Conservation (phyloP, 169 alveolate species). For the Eimeria falciformis region DNA sequence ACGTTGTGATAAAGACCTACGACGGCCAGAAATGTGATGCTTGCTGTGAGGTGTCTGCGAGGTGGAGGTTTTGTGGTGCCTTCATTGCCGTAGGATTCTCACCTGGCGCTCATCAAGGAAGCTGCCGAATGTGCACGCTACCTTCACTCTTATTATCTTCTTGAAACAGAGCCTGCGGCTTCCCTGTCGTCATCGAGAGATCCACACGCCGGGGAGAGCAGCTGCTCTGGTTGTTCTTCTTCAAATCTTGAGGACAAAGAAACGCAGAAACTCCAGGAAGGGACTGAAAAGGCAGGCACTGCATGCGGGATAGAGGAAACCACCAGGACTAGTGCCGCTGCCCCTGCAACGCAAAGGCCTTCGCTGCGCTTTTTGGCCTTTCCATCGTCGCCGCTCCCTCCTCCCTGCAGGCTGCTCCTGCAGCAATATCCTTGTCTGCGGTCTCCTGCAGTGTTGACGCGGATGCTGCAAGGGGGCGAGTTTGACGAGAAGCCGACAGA, state of each 20-base stretch:
- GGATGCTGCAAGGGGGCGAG: constrained; percentile 61
- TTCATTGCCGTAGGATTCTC: constrained; percentile 32
- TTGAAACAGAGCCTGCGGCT: constrained; percentile 44
- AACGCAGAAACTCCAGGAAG: neutral
- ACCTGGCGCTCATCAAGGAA: constrained; percentile 32
- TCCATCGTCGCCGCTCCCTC: constrained; percentile 22
- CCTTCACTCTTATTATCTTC: constrained; percentile 69
- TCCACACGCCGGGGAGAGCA: neutral
- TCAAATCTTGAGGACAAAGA: neutral
- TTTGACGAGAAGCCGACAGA: neutral
- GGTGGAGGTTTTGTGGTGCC: neutral
- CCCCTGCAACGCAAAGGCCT: neutral
- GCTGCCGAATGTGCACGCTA: constrained; percentile 41
- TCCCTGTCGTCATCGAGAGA: neutral
- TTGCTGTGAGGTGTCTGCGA: no score
- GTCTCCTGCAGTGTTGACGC: constrained; percentile 49
- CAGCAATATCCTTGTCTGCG: constrained; percentile 73
- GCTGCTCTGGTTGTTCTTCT: neutral
- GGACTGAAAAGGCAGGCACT: neutral
- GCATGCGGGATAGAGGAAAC: neutral
- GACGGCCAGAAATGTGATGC: no score
- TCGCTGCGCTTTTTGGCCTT: constrained; percentile 38
- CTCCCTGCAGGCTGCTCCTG: constrained; percentile 22
- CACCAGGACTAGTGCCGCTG: neutral
- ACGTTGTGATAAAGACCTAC: no score